Evolutionary conservation across 345 rosid genomes (phyloP), one percentile per base, ranked within the genome.

Genomic region (Eucalyptus pauciflora): DNA sequence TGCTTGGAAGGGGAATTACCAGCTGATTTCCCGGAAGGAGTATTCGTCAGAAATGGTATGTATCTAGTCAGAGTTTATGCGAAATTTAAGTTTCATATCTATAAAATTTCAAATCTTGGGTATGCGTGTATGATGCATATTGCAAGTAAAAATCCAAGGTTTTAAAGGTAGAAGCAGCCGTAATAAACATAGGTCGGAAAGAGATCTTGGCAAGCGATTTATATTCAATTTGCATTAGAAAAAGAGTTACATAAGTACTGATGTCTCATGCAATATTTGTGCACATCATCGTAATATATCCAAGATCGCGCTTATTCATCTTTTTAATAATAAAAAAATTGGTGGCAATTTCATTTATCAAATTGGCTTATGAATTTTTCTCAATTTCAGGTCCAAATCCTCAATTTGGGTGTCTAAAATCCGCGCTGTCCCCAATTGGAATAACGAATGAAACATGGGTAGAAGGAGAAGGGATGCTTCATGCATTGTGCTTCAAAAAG

Each of bases 391-490:
- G 96, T 33, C 80, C 94, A 51, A 93, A 94, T 76, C 93, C 95
- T 17, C 88, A 89, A 2, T 93, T 92, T 37, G 94, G 94, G n/a
- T 92, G 93, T 50, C 87, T 93, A 48, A 91, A 88, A 67, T 90
- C 92, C 5, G 85, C 92, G 12, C 86, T 15, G 13, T 93, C 94
- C 1, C 31, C 91, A 22, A 91, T 93, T 49, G 94, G 94, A 27
- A 89, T 58, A 20, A 81, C 95, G 43, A 92, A 48, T 81, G 87
- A 90, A 54, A 86, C 87, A 3, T 93, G 94, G 94, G 81, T 92
- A 6, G 94, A 92, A 91, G 94, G 95, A 88, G 95, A 94, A 87
- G 95, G 95, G 56, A 93, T 94, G 94, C 89, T 93, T 88, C 96
- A 93, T 91, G 94, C 89, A 54, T 52, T 94, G 56, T 93, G 92